Base-by-base conservation (phyloP, 176 grass and related monocot genomes). In the Eremochloa ophiuroides region DNA sequence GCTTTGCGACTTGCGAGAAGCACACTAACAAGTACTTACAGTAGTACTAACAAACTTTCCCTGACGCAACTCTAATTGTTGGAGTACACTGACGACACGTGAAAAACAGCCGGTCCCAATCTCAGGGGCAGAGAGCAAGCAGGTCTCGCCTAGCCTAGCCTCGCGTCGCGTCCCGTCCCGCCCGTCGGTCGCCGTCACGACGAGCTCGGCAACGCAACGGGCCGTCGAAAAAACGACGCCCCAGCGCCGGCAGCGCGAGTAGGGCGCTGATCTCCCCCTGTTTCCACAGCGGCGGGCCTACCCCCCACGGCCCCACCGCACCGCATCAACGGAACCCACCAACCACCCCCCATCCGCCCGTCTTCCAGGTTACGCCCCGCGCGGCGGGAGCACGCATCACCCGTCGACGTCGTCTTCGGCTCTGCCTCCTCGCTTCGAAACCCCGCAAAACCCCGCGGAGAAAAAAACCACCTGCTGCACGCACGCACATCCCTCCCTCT, bases 361-460 rank as follows among this genome's bases (percentile, higher is more conserved):
- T 74, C 87, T 85, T 89, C 61, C 87, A 71, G 77, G 2, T 77
- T 76, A 89, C 87, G 77, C 87, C 40, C 53, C 58, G 3, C 63
- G 48, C 63, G 20, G 34, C 22, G 22, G 53, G 53, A 20, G 53
- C 51, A 4, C 2, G 53, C 37, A 80, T 60, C 72, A 26, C 75
- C 62, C 56, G 85, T 69, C 84, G 48, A 72, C 77, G 85, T 69
- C 84, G 48, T 76, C 77, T 85, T 97, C n/a, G n/a, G n/a, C n/a
- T n/a, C n/a, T n/a, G n/a, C n/a, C n/a, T n/a, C n/a, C n/a, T n/a
- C 86, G 86, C 94, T 97, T 97, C 77, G 47, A 83, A 87, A 87
- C 86, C 79, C 94, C 85, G 94, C 94, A 87, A 97, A 80, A 79
- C 74, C 64, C 59, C 83, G 62, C 71, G 61, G 44, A 17, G 44